Conservation (phyloP, 1,139 yeast species). For the Geotrichum klebahnii region DNA sequence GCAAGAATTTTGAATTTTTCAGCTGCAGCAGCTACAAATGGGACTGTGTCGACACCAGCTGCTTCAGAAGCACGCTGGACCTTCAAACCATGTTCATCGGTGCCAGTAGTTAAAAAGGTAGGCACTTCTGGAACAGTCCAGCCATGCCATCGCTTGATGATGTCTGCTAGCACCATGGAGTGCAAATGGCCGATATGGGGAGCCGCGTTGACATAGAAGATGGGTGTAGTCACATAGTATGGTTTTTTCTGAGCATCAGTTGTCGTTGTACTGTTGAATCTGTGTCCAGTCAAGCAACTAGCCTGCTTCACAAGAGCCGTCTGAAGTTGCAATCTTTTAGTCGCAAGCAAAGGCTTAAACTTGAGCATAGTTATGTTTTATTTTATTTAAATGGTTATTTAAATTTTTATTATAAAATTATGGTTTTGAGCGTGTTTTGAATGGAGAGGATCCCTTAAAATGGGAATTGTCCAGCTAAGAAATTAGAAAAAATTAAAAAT, state of each 20-base stretch:
- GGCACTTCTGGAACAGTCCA: slow-evolving; percentile 43
- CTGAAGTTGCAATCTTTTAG: too few relatives aligned
- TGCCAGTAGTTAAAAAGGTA: slow-evolving; percentile 76
- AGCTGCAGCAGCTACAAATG: slow-evolving; percentile 69
- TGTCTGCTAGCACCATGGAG: slow-evolving; percentile 81
- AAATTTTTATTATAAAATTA: too few relatives aligned
- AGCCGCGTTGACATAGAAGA: slow-evolving; percentile 89
- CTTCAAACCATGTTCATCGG: slow-evolving; percentile 95
- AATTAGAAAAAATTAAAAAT: too few relatives aligned
- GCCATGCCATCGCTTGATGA: slow-evolving; percentile 65
- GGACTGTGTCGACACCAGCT: slow-evolving; percentile 53
- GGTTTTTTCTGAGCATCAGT: too few relatives aligned
- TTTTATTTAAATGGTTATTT: too few relatives aligned
- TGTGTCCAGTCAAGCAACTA: slow-evolving; percentile 26
- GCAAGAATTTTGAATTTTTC: slow-evolving; percentile 63
- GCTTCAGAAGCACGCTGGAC: slow-evolving; percentile 72
- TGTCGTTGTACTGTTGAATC: not conserved
- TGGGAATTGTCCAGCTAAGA: too few relatives aligned
- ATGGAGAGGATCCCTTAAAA: too few relatives aligned
- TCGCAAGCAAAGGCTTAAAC: too few relatives aligned
- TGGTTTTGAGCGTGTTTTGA: too few relatives aligned
- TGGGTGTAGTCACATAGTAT: slow-evolving; percentile 78
- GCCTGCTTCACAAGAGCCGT: slow-evolving; percentile 29
- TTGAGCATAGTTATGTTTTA: too few relatives aligned
- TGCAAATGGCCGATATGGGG: slow-evolving; percentile 95